Conservation (phyloP, 176 grass and related monocot species). For the Themeda triandra region DNA sequence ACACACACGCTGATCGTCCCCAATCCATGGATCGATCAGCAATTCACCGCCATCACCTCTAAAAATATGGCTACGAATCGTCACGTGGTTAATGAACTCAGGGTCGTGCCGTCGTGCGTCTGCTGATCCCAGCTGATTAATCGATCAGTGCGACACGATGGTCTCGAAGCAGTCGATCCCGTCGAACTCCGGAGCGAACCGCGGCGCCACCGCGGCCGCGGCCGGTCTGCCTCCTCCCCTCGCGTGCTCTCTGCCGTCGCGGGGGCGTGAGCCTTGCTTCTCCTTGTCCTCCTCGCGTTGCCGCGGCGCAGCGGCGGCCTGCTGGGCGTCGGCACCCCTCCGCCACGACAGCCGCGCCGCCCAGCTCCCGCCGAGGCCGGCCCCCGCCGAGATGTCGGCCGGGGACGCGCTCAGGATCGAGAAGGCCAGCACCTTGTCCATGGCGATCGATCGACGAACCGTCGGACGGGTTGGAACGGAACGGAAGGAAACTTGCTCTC, state of each 20-base stretch:
- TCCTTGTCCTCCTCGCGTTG: neutral
- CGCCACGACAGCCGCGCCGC: constrained; percentile 17
- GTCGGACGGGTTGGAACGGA: neutral
- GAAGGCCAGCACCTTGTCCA: constrained; percentile 64
- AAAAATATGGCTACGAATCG: too few relatives aligned
- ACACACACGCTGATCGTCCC: too few relatives aligned
- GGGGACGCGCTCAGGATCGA: constrained; percentile 60
- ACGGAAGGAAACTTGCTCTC: neutral
- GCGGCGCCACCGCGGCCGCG: neutral
- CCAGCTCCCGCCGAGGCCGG: neutral
- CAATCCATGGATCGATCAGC: too few relatives aligned
- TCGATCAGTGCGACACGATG: constrained; percentile 49
- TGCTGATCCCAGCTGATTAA: too few relatives aligned
- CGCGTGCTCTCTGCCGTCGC: neutral
- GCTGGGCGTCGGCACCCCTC: neutral
- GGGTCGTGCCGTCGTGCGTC: too few relatives aligned
- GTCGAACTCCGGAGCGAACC: constrained; percentile 68
- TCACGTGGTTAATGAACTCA: too few relatives aligned
- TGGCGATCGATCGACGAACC: neutral
- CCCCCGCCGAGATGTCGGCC: constrained; percentile 21
- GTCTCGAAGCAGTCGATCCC: constrained; percentile 80
- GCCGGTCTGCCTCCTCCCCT: neutral
- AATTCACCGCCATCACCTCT: too few relatives aligned
- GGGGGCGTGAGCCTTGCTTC: neutral
- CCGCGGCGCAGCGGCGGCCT: neutral